Evolutionary conservation across 345 rosid species (phyloP).

Genomic region (Arabidopsis suecica): DNA sequence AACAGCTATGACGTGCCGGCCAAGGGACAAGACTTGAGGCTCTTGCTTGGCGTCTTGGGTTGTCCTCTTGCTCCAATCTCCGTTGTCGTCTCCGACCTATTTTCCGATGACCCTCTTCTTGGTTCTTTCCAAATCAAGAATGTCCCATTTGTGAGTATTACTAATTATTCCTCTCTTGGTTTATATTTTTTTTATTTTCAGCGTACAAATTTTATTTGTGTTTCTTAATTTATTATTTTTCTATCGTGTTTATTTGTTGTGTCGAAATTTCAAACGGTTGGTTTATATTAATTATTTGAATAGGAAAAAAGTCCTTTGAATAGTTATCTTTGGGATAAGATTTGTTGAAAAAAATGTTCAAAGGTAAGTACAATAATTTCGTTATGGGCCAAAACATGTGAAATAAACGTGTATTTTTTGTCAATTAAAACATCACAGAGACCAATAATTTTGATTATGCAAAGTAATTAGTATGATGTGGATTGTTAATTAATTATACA

Average conservation of each 20-base stretch:
- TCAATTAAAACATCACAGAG: neutral
- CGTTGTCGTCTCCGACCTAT: constrained; percentile 46
- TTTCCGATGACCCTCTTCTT: constrained; percentile 51
- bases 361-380: neutral
- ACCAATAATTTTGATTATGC: neutral
- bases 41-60: constrained; percentile 83
- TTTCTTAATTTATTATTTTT: neutral
- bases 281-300: neutral
- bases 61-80: constrained; percentile 97
- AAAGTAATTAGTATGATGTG: neutral
- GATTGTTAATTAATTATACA: neutral
- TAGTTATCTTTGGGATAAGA: constrained; percentile 6
- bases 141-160: constrained; percentile 69
- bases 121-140: constrained; percentile 52
- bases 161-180: constrained; percentile 9
- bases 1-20: constrained; percentile 47
- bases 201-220: neutral
- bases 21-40: constrained; percentile 76
- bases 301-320: neutral
- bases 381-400: neutral
- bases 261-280: neutral
- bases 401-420: neutral
- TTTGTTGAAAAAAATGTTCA: neutral
- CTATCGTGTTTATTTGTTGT: neutral
- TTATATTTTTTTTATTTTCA: neutral